A percentile compares a stretch with the other conserved stretches of the same genome.
Evolutionary conservation across 1,284 basidiomycete genomes (phyloP).

Genomic region (Exsudoporus floridanus): DNA sequence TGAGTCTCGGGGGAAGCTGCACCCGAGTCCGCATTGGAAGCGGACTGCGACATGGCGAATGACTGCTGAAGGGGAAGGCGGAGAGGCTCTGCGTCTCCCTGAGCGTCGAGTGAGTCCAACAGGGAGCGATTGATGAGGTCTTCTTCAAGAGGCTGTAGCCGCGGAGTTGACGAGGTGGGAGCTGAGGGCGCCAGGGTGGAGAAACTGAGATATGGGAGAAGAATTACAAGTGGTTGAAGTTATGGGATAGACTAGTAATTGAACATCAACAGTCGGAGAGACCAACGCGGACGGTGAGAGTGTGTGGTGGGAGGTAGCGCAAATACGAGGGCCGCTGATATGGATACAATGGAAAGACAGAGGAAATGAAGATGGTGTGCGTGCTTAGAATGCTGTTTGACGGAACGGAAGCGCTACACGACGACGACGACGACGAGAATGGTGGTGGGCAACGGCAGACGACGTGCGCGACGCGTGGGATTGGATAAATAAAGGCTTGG

Average conservation of each 20-base stretch:
- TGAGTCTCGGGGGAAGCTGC: constrained; percentile 53
- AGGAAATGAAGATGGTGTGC: constrained; percentile 24
- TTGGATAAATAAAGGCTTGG: constrained; percentile 33
- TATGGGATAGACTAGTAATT: constrained; percentile 34
- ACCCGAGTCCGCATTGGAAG: constrained; percentile 52
- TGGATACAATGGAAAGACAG: constrained; percentile 37
- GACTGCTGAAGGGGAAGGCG: constrained; percentile 34
- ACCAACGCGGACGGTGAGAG: constrained; percentile 21
- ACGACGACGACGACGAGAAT: constrained; percentile 16
- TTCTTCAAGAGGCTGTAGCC: constrained; percentile 59
- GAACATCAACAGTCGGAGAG: constrained; percentile 40
- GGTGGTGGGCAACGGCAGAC: constrained; percentile 27
- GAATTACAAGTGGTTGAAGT: constrained; percentile 32
- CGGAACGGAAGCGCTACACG: constrained; percentile 18
- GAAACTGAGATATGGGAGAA: constrained; percentile 33
- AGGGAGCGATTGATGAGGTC: constrained; percentile 81
- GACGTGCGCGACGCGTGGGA: constrained; percentile 40
- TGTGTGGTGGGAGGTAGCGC: constrained; percentile 28
- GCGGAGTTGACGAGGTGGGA: constrained; percentile 54
- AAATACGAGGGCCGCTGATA: constrained; percentile 35
- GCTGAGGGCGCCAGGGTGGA: constrained; percentile 66
- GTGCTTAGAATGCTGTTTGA: constrained; percentile 27
- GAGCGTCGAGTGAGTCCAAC: constrained; percentile 74
- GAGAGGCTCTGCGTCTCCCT: constrained; percentile 72
- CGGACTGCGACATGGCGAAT: constrained; percentile 31